Percentiles rank a stretch among this genome's conserved stretches.
Conservation (phyloP, 495 filamentous ascomycete genomes). For the Neurospora sp. region DNA sequence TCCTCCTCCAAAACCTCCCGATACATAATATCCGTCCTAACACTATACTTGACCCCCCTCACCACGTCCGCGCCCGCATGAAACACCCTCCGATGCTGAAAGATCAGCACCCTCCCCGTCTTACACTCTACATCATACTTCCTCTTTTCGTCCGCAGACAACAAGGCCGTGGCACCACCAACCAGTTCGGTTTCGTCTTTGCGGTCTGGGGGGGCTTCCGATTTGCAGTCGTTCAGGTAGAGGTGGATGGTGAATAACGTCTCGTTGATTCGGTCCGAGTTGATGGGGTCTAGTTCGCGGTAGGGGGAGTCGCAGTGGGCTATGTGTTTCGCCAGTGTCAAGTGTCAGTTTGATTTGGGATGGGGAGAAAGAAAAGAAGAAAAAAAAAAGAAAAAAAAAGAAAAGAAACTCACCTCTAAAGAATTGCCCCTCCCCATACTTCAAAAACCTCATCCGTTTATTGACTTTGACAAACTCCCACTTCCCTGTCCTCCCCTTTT, state of each 20-base stretch:
- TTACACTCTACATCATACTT: conserved; percentile 57
- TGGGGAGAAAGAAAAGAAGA: too few relatives aligned
- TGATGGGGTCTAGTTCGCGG: conserved; percentile 26
- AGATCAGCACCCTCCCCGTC: conserved; percentile 61
- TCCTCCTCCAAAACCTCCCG: conserved; percentile 14
- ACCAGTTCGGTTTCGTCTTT: conserved; percentile 28
- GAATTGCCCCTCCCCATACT: neutral
- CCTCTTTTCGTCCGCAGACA: conserved; percentile 34
- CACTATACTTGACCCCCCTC: conserved; percentile 63
- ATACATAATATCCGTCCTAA: conserved; percentile 75
- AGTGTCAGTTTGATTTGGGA: neutral
- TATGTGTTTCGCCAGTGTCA: conserved; percentile 9
- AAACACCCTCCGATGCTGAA: conserved; percentile 59
- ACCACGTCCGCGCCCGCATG: conserved; percentile 69
- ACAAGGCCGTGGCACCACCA: conserved; percentile 59
- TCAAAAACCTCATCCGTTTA: conserved; percentile 31
- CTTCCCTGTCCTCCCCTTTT: conserved; percentile 5
- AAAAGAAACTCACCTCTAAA: conserved; percentile 36
- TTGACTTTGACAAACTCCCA: conserved; percentile 56
- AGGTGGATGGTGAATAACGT: conserved; percentile 74
- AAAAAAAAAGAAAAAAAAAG: too few relatives aligned
- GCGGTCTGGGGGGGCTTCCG: conserved; percentile 13
- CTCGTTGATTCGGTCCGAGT: conserved; percentile 30
- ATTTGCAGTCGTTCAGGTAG: conserved; percentile 57
- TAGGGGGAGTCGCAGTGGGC: conserved; percentile 70